Evolutionary conservation across 108 stramenopile genomes (phyloP), one percentile per base, ranked within the genome.

Genomic region (Cyclostephanos tholiformis): DNA sequence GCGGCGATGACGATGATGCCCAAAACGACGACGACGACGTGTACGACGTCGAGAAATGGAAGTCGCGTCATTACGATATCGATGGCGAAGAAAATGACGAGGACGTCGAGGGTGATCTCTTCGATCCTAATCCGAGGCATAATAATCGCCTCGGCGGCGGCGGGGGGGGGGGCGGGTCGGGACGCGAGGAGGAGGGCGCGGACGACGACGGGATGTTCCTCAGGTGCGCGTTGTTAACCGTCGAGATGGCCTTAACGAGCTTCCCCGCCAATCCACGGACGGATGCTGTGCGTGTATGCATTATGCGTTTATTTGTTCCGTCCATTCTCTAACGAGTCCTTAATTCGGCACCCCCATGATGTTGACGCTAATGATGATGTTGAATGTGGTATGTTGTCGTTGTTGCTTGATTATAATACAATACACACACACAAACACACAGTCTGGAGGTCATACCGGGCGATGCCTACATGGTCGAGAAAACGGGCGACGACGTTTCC

Each of bases 351-450:
- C 32, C 32, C 32, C 32, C 32, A 32, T 32, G 88, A 88, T 89
- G 86, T 86, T 87, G 77, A 86, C 89, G 88, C 78, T 80, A 87
- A 88, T 89, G 86, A 86, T 87, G 77, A 86, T 88, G 88, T 78
- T 80, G 32, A 78, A 14, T 5, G 41, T 41, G 41, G 4, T 10
- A 41, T 59, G 22, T 6, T 57, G 29, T 25, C 6, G 48, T 23
- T 29, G 12, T 16, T n/a, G n/a, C n/a, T 59, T 36, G 36, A 52
- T 71, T 50, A 20, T 38, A 25, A 14, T 59, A 14, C 13, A 16
- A 14, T 10, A 43, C 27, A 46, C 30, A 16, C 29, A n/a, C 22
- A 49, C 19, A 10, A 70, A 29, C 20, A 32, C 32, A 4, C 32
- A 86, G 89, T 17, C 70, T 92, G 38, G 86, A 92, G 76, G 91